These are phyloP conservation scores for Stenocarpella maydis DNA, from an alignment of 2,329 filamentous ascomycete genomes.

Conservation along the genomic window DNA sequence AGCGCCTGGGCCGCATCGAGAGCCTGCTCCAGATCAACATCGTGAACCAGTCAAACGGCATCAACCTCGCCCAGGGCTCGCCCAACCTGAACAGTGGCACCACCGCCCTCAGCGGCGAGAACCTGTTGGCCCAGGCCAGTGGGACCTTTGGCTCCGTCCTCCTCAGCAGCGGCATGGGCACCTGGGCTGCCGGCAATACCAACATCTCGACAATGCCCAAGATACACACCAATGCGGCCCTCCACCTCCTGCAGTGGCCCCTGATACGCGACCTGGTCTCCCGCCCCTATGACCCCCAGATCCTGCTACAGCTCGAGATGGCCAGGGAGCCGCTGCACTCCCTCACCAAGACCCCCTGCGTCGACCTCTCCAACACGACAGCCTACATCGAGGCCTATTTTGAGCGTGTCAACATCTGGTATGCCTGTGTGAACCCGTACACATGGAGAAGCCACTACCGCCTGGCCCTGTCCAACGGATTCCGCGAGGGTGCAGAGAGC, in stretches of 20 bases:
- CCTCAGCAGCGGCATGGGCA: conserved; percentile 72
- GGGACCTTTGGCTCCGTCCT: conserved; percentile 62
- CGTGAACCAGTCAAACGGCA: conserved; percentile 57
- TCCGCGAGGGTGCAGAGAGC: conserved; percentile 81
- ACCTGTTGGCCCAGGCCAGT: conserved; percentile 55
- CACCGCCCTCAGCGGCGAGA: conserved; percentile 63
- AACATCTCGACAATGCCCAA: conserved; percentile 91
- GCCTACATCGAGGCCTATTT: conserved; percentile 84
- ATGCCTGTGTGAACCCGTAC: conserved; percentile 84
- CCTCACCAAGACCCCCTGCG: conserved; percentile 68
- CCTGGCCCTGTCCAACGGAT: conserved; percentile 77
- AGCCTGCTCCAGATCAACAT: conserved; percentile 77
- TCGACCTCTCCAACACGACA: conserved; percentile 78
- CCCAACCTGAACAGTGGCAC: conserved; percentile 72
- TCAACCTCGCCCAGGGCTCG: conserved; percentile 67
- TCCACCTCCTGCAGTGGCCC: conserved; percentile 82
- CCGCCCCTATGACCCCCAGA: conserved; percentile 80
- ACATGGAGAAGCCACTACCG: conserved; percentile 81
- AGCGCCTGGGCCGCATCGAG: conserved; percentile 80
- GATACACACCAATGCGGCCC: conserved; percentile 80
- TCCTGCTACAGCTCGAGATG: conserved; percentile 84
- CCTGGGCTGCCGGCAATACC: conserved; percentile 66
- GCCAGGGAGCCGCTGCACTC: conserved; percentile 76
- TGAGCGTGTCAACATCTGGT: conserved; percentile 83
- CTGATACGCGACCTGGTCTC: conserved; percentile 81